Evolutionary conservation across 2,329 filamentous ascomycete species (phyloP), one percentile per base, ranked within the genome.

Genomic region (Trichoderma lentiforme): DNA sequence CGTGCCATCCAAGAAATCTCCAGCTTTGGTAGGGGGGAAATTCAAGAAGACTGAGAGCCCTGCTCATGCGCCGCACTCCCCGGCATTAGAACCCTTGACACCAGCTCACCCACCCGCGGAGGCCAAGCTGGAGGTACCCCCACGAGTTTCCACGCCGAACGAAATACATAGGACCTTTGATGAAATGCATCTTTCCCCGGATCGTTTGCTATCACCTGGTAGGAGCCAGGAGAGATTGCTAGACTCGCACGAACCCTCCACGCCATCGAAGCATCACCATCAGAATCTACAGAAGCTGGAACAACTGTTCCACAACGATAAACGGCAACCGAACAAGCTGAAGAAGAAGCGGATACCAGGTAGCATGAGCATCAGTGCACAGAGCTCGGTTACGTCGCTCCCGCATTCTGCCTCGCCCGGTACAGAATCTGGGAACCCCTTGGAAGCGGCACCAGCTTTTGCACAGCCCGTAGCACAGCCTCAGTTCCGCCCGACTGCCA

Each of bases 1-100:
- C 3, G 86, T 98, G 15, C 96, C 96, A 0, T 96, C 95, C 0
- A 97, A 97, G 79, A 92, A 92, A 79, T 96, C 94, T 0, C 93
- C 94, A 8, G 90, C 89, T 9, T 81, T 95, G 57, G 85, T 89
- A 53, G 87, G 90, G 2, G 87, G 88, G 6, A 88, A 92, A n/a
- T 92, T 94, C 76, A 86, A 88, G 36, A 81, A 82, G 75, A 72
- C 75, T 9, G 81, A 81, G 8, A 76, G 73, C 30, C 73, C 78
- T 12, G 76, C 77, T 4, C 72, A 63, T 15, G 63, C 69, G 24
- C 72, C 69, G 15, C 76, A 78, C 21, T 79, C 79, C 6, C 80
- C 79, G n/a, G 76, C 79, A 11, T 79, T 82, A n/a, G 81, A 84
- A 71, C 81, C 81, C 4, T 75, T 83, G 72, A 82, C 82, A 1